phyloP scores from a whole-genome alignment of 1,284 basidiomycete species.

The Thelephora terrestris region DNA sequence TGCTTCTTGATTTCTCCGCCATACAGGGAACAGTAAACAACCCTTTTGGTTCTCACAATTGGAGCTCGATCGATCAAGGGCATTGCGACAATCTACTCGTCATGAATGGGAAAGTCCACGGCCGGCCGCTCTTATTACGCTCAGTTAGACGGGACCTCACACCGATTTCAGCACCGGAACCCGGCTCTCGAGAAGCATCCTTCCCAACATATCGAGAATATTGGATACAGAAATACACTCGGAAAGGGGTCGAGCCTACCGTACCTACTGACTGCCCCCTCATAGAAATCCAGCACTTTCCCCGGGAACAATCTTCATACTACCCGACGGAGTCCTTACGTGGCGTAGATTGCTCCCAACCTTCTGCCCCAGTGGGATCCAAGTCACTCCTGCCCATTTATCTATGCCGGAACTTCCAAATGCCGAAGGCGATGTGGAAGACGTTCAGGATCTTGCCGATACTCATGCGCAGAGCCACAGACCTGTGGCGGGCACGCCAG shows the following conservation, averaged over 20 bases:
- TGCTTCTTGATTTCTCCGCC: slow-evolving; percentile 43
- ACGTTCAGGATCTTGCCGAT: slow-evolving; percentile 51
- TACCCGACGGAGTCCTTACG: slow-evolving; percentile 29
- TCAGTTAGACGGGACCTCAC: slow-evolving; percentile 53
- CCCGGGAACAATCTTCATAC: slow-evolving; percentile 31
- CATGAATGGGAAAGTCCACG: slow-evolving; percentile 42
- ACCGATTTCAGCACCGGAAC: slow-evolving; percentile 42
- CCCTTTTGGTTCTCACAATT: slow-evolving; percentile 42
- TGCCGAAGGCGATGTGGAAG: slow-evolving; percentile 36
- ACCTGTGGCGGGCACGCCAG: slow-evolving; percentile 48
- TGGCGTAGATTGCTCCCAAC: slow-evolving; percentile 3
- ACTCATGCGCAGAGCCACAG: slow-evolving; percentile 55
- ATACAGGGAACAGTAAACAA: slow-evolving; percentile 39
- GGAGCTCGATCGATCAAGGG: slow-evolving; percentile 38
- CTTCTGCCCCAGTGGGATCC: background rate
- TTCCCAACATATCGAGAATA: slow-evolving; percentile 50
- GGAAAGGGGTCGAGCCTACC: slow-evolving; percentile 29
- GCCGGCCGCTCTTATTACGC: slow-evolving; percentile 45
- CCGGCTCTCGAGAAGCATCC: slow-evolving; percentile 36
- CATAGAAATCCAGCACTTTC: slow-evolving; percentile 37
- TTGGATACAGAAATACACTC: slow-evolving; percentile 42
- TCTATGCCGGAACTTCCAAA: slow-evolving; percentile 39
- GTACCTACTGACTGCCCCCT: slow-evolving; percentile 48
- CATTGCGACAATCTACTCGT: slow-evolving; percentile 40
- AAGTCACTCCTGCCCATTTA: slow-evolving; percentile 36